Base-by-base conservation (phyloP, 805 yeast species). In the Ogataea trehalophila region DNA sequence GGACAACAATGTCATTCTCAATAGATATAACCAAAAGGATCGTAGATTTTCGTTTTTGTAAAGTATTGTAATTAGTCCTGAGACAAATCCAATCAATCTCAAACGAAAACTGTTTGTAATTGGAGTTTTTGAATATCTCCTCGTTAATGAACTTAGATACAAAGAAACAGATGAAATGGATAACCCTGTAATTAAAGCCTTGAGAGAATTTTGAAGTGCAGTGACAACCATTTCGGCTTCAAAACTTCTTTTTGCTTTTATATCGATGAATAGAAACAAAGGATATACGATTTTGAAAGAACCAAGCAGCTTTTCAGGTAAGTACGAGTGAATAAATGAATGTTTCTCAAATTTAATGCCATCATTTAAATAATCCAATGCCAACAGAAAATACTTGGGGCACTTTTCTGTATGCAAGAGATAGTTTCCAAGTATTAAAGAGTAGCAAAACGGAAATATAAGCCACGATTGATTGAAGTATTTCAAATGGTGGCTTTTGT, bases 11-110 rank as follows among this genome's bases (percentile, higher is more conserved):
- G 59, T 55, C 45, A 55, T 31, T 33, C 59, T 46, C 33, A 57
- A 39, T 16, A 55, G 35, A 33, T 57, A 57, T 13, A 55, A 47
- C 61, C 59, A 57, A 22, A 54, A 43, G 9, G 58, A 53, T 29
- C 59, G 37, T 37, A 46, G 15, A 14, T 50, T 20, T 9, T 48
- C 55, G 6, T 43, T 42, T 6, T 50, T 48, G 39, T 49, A 55
- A 8, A 55, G 14, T 6, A 42, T 38, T 13, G 56, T 35, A 2
- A 43, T 33, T 13, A 54, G 39, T 7, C 59, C 50, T 2, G 59
- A 46, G 2, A 52, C 18, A 39, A 53, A 50, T 0, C 60, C 60
- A 39, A 53, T 43, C 17, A 48, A 15, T 15, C 50, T 46, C 31
- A 53, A 42, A 36, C 49, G 43, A 6, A 17, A 15, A 15, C 17